A percentile compares a stretch with the other conserved stretches of the same genome.
Evolutionary conservation across 345 rosid genomes (phyloP).

Genomic region (Trapa incisa): DNA sequence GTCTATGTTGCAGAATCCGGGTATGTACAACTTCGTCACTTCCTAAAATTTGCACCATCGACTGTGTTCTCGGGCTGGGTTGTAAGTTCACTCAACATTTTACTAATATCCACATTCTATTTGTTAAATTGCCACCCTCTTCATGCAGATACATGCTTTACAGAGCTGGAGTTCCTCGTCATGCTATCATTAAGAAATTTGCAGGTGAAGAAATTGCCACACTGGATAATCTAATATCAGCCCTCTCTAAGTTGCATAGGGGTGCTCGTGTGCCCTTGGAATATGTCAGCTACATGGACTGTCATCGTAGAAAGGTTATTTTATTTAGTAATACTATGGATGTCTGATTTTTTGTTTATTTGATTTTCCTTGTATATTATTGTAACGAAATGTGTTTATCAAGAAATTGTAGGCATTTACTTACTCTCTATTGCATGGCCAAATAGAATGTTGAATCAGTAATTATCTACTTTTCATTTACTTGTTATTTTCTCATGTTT

Average conservation of each 20-base stretch:
- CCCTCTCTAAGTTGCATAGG: constrained; percentile 51
- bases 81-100: not conserved
- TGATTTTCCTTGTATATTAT: not conserved
- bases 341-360: not conserved
- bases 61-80: not conserved
- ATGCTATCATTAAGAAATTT: constrained; percentile 87
- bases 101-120: too few relatives aligned
- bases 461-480: too few relatives aligned
- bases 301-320: constrained; percentile 84
- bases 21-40: constrained; percentile 24
- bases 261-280: constrained; percentile 92
- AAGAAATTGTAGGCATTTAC: too few relatives aligned
- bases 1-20: constrained; percentile 91
- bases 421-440: too few relatives aligned
- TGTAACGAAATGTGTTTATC: not conserved
- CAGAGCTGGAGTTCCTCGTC: constrained; percentile 95
- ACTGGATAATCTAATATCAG: constrained; percentile 55
- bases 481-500: too few relatives aligned
- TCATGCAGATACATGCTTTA: constrained; percentile 69
- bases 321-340: not conserved
- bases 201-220: constrained; percentile 65
- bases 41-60: not conserved
- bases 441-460: too few relatives aligned
- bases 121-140: not conserved
- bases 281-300: constrained; percentile 66